Evolutionary conservation across 2,329 filamentous ascomycete species (phyloP), one percentile per base, ranked within the genome.

Genomic region (Pseudopithomyces chartarum): DNA sequence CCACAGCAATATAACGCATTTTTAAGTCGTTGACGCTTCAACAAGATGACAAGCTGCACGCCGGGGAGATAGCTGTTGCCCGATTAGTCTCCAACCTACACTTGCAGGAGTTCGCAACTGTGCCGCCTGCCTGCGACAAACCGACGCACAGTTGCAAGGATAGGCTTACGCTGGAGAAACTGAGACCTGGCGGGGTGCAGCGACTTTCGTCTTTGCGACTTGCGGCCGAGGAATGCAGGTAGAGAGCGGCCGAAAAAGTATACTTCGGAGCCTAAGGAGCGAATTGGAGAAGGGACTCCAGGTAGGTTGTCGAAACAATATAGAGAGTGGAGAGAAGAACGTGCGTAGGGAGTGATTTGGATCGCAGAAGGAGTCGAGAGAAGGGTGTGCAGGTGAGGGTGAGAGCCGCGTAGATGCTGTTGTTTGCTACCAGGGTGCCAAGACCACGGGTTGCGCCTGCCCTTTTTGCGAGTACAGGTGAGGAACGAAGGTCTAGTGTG

Each of bases 1-100:
- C 66, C 58, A 77, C 59, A 56, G 73, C 65, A 44, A 69, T 60
- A 44, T 70, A 58, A 53, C 73, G 61, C 70, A 73, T 78, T 74
- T 79, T 43, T 46, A 66, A 57, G 48, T 36, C 57, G 59, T 57
- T 43, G 46, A 53, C 59, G 19, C n/a, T 33, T 42, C 15, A 46
- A 26, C 42, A 54, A 40, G 6, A 26, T 20, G 19, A 48, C 13
- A 34, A 55, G 44, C 17, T 34, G 22, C 15, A 36, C 17, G 48
- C 42, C 19, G 43, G 40, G 22, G 51, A 42, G 34, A 38, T 33
- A 49, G 23, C 44, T 52, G 45, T 29, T 38, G 10, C n/a, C 38
- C 22, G 39, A 26, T 59, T 46, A 58, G 56, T 43, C 56, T 49
- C 53, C 57, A 52, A 44, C 20, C 33, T 29, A 32, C 19, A 19